Evolutionary conservation across 441 rosid species (phyloP).

Genomic region (Corymbia citriodora): DNA sequence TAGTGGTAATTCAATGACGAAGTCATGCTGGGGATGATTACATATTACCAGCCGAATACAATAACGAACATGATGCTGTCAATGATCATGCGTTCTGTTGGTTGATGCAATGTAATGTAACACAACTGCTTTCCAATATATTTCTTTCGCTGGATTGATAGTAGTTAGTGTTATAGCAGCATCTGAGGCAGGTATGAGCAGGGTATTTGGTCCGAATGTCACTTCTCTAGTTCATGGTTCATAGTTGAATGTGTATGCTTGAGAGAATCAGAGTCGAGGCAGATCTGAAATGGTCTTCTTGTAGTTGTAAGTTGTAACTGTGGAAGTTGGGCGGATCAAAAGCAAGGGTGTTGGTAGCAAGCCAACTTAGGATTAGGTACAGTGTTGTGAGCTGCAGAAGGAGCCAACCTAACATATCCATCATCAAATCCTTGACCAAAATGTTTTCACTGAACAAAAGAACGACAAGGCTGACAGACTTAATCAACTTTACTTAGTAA

Average conservation of each 20-base stretch:
- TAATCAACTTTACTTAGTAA: background rate
- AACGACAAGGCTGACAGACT: background rate
- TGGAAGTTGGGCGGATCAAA: background rate
- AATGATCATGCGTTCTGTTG: background rate
- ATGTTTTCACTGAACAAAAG: background rate
- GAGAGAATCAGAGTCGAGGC: background rate
- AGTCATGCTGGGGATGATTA: background rate
- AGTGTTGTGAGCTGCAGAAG: background rate
- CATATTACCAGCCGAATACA: background rate
- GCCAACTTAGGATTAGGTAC: background rate
- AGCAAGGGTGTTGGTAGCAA: no score
- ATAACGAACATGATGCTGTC: background rate
- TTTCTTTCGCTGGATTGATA: background rate
- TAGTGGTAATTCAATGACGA: background rate
- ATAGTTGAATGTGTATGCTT: background rate
- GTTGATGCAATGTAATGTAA: background rate
- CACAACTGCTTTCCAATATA: background rate
- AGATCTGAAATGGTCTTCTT: background rate
- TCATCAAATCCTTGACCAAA: background rate
- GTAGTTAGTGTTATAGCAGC: no score
- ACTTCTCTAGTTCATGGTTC: background rate
- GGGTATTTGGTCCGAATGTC: background rate
- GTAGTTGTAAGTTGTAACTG: background rate
- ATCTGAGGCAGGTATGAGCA: no score
- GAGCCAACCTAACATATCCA: background rate